These are phyloP conservation scores for Conticribra weissflogii DNA, from an alignment of 108 stramenopile species.

Conservation along the genomic window DNA sequence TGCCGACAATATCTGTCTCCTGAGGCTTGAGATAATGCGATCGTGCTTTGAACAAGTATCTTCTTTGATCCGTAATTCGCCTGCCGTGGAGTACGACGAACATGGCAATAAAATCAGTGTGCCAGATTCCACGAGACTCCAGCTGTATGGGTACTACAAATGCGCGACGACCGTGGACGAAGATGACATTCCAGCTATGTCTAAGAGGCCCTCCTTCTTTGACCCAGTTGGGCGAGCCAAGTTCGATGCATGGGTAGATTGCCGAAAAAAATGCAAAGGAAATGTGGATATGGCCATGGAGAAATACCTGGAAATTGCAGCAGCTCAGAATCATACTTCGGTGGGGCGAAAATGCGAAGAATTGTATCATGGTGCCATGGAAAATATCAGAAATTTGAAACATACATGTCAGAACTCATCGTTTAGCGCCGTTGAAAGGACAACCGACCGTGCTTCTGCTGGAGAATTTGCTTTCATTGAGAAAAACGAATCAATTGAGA, in stretches of 20 bases:
- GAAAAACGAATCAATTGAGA: too few species aligned
- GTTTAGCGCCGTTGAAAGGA: too few species aligned
- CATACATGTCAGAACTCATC: too few species aligned
- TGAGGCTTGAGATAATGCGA: not conserved
- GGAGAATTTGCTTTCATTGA: too few species aligned
- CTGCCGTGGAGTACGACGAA: constrained; percentile 5
- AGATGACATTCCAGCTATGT: not conserved
- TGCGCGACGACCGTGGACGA: constrained; percentile 13
- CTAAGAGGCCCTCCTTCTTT: constrained; percentile 47
- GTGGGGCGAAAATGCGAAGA: constrained; percentile 15
- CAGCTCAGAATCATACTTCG: constrained; percentile 3
- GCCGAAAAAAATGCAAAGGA: constrained; percentile 8
- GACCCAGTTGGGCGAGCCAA: constrained; percentile 54
- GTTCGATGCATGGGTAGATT: constrained; percentile 38
- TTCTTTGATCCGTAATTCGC: constrained; percentile 9
- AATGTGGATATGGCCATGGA: constrained; percentile 29
- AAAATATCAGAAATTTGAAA: constrained; percentile 16
- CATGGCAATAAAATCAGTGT: constrained; percentile 12
- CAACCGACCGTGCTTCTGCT: too few species aligned
- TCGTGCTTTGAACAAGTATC: constrained; percentile 9
- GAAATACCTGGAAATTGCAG: constrained; percentile 25
- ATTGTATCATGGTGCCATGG: constrained; percentile 18
- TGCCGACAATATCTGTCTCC: too few species aligned
- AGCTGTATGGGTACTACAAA: constrained; percentile 40
- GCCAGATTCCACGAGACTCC: constrained; percentile 11